Percentiles rank a stretch among this genome's conserved stretches.
Conservation (phyloP, 2,329 filamentous ascomycete species). For the Metarhizium brunneum region DNA sequence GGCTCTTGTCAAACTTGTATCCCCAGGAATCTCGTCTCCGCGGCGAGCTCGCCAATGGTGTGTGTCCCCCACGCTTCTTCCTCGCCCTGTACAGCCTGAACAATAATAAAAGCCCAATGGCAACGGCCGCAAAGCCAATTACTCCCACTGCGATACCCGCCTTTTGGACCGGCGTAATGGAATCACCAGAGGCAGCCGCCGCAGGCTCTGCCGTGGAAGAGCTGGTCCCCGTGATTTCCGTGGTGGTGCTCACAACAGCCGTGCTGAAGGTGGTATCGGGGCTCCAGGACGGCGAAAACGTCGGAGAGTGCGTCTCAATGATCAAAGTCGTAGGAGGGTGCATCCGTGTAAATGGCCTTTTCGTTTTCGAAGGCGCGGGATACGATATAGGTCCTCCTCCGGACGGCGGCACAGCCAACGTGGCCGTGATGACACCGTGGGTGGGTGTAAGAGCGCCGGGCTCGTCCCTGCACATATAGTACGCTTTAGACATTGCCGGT, state of each 20-base stretch:
- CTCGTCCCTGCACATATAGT: constrained; percentile 47
- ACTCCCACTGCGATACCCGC: constrained; percentile 49
- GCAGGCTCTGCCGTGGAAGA: constrained; percentile 3
- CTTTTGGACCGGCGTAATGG: constrained; percentile 35
- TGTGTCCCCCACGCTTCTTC: constrained; percentile 19
- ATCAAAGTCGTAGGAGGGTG: constrained; percentile 3
- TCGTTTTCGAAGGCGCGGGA: constrained; percentile 12
- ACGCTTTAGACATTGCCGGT: constrained; percentile 37
- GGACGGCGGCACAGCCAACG: constrained; percentile 31
- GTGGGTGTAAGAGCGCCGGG: constrained; percentile 44
- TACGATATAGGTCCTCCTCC: constrained; percentile 18
- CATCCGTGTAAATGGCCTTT: constrained; percentile 1
- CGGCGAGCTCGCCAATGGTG: constrained; percentile 1
- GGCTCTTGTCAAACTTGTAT: constrained; percentile 18
- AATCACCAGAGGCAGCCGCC: constrained; percentile 7
- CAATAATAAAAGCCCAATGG: constrained; percentile 36
- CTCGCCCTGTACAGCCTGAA: constrained; percentile 31
- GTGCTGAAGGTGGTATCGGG: not conserved
- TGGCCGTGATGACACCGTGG: constrained; percentile 48
- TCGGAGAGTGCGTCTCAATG: constrained; percentile 5
- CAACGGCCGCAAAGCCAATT: constrained; percentile 38
- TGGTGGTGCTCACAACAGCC: not conserved
- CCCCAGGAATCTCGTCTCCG: constrained; percentile 26
- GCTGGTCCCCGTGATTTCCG: not conserved
- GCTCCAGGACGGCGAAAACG: not conserved